Base-by-base conservation (phyloP, 352 stramenopile genomes). In the Bremia lactucae region DNA sequence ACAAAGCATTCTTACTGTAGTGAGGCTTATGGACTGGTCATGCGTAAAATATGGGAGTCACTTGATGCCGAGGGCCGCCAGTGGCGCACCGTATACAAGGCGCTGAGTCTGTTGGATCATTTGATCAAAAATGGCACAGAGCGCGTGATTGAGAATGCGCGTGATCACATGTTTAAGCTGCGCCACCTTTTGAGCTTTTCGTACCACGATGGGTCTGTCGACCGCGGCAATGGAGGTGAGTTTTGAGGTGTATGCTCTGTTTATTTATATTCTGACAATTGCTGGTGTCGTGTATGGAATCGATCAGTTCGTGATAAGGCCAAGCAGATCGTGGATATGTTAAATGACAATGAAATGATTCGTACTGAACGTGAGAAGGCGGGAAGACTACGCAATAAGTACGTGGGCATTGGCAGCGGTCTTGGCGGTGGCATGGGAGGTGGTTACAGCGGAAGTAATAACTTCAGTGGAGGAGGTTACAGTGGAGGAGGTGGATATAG, bases 41-140 rank as follows among this genome's bases (percentile, higher is more conserved):
- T 91, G 79, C 76, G 72, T 42, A 85, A 97, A 44, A 96, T 98
- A 57, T 98, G 94, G 94, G 92, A 97, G 64, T 78, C 84, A 3
- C 80, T 80, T 52, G 94, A 88, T 65, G 87, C 53, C 34, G 83
- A 80, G 59, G 88, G 63, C 15, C 80, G 85, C 15, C 86, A 95
- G 49, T 99, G 96, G 96, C 89, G 93, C 24, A 87, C 96, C 14
- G 94, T 99, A 20, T 98, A 97, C 69, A 98, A 98, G 72, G 77
- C 77, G 20, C 49, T 95, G 16, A 98, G 83, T 40, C 64, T 99
- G 37, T 52, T 98, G 36, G 96, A 99, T 31, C 92, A 98, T 62
- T 68, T 99, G 29, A 74, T 99, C 47, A 98, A 98, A 69, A 98
- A 98, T 58, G 96, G 95, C 25, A 95, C 86, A 21, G 95, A 98